These are phyloP conservation scores for Paulownia fortunei DNA, from an alignment of 257 asterid species.

Conservation along the genomic window DNA sequence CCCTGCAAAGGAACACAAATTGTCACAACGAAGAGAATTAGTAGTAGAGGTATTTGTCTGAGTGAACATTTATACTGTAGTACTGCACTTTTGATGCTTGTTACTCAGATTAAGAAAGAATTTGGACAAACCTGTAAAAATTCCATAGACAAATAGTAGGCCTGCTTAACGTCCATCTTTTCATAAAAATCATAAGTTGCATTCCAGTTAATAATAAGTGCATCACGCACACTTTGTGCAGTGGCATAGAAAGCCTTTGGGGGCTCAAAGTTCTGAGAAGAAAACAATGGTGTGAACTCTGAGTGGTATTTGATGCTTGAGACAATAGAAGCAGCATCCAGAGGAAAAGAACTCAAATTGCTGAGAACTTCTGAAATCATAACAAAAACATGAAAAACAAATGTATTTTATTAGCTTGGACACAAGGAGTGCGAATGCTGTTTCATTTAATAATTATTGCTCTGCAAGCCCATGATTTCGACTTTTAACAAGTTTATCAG, in stretches of 20 bases:
- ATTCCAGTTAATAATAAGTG: conserved; percentile 74
- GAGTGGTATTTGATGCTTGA: conserved; percentile 78
- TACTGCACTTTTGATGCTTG: conserved; percentile 1
- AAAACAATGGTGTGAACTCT: conserved; percentile 72
- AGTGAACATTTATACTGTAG: background rate
- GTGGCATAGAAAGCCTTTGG: conserved; percentile 80
- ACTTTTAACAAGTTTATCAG: background rate
- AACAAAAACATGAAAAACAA: conserved; percentile 18
- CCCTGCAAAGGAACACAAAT: conserved; percentile 51
- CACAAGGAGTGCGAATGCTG: background rate
- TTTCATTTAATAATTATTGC: background rate
- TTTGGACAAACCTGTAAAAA: conserved; percentile 66
- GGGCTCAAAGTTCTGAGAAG: conserved; percentile 67
- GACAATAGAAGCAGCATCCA: conserved; percentile 65
- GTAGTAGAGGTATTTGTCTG: background rate
- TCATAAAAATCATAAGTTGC: conserved; percentile 64
- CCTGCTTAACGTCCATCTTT: conserved; percentile 73
- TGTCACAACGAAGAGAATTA: background rate
- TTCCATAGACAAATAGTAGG: conserved; percentile 88
- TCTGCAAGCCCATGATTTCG: background rate
- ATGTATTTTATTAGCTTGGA: background rate
- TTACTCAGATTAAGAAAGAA: conserved; percentile 20
- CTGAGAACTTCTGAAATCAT: conserved; percentile 45
- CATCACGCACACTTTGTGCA: conserved; percentile 84
- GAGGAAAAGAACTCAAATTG: conserved; percentile 40